Evolutionary conservation across 495 filamentous ascomycete genomes (phyloP).

Genomic region (Acidomyces sp.): DNA sequence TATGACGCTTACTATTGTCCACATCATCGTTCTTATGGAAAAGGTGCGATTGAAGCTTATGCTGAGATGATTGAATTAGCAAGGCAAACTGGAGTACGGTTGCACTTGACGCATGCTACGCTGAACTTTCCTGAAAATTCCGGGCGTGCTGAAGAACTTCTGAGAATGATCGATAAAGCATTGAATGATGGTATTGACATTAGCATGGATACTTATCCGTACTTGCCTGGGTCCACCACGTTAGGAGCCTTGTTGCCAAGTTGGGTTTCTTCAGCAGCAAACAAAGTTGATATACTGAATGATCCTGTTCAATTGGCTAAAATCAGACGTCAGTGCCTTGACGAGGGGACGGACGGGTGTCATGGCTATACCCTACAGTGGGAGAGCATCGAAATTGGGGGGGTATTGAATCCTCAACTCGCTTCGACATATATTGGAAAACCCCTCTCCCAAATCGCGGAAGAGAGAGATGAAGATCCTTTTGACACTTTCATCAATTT

Average conservation of each 20-base stretch:
- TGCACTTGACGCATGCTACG: constrained; percentile 15
- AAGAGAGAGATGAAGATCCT: constrained; percentile 3
- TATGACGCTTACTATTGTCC: constrained; percentile 13
- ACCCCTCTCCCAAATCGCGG: constrained; percentile 8
- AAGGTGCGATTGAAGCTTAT: constrained; percentile 13
- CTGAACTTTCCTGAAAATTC: constrained; percentile 11
- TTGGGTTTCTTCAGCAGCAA: constrained; percentile 5
- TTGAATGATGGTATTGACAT: constrained; percentile 7
- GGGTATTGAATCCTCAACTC: constrained; percentile 3
- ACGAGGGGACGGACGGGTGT: constrained; percentile 6
- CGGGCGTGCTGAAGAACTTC: constrained; percentile 12
- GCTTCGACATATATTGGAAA: constrained; percentile 5
- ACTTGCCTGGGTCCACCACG: constrained; percentile 9
- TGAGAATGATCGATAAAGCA: constrained; percentile 12
- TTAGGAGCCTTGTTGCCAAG: constrained; percentile 4
- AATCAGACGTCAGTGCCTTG: constrained; percentile 6
- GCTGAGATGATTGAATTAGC: constrained; percentile 13
- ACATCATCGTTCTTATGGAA: constrained; percentile 12
- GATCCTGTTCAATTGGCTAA: constrained; percentile 3
- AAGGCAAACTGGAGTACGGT: constrained; percentile 6
- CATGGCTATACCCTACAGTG: constrained; percentile 8
- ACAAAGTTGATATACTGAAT: constrained; percentile 6
- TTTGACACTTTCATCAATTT: constrained; percentile 11
- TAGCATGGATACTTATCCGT: constrained; percentile 13
- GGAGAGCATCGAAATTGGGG: constrained; percentile 12